Evolutionary conservation across 2,329 filamentous ascomycete genomes (phyloP).

Genomic region (Aspergillus sp.): DNA sequence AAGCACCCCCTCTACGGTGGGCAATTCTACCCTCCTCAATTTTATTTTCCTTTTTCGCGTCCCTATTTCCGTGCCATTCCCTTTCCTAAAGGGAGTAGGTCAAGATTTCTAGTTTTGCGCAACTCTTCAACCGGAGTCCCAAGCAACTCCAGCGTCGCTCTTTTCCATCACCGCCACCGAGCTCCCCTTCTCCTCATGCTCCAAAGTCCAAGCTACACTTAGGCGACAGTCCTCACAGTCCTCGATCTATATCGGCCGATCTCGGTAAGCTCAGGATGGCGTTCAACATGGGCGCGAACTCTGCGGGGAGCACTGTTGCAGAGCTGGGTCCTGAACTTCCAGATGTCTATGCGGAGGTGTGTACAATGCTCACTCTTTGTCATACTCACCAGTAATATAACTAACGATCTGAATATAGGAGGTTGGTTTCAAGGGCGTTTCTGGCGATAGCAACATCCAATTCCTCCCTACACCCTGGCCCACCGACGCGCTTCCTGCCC

Average conservation of each 20-base stretch:
- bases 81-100: conserved; percentile 28
- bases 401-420: conserved; percentile 47
- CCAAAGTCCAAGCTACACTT: conserved; percentile 31
- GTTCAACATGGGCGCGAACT: conserved; percentile 59
- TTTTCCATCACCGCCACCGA: conserved; percentile 37
- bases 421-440: conserved; percentile 77
- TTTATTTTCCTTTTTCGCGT: conserved; percentile 1
- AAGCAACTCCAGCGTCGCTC: conserved; percentile 45
- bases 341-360: conserved; percentile 79
- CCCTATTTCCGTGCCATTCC: conserved; percentile 12
- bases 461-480: conserved; percentile 78
- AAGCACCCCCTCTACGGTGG: conserved; percentile 1
- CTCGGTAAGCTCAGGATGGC: conserved; percentile 54
- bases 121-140: conserved; percentile 45
- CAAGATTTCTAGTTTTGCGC: conserved; percentile 46
- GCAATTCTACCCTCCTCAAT: conserved; percentile 2
- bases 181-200: conserved; percentile 41
- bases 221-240: conserved; percentile 37
- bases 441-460: conserved; percentile 78
- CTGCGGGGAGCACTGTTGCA: conserved; percentile 41
- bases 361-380: conserved; percentile 4
- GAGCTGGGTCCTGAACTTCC: conserved; percentile 67
- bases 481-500: conserved; percentile 63
- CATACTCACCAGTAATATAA: neutral
- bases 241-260: conserved; percentile 40